Percentiles rank a stretch among this genome's conserved stretches.
Conservation (phyloP, 2,329 filamentous ascomycete species). For the Claviceps monticola region DNA sequence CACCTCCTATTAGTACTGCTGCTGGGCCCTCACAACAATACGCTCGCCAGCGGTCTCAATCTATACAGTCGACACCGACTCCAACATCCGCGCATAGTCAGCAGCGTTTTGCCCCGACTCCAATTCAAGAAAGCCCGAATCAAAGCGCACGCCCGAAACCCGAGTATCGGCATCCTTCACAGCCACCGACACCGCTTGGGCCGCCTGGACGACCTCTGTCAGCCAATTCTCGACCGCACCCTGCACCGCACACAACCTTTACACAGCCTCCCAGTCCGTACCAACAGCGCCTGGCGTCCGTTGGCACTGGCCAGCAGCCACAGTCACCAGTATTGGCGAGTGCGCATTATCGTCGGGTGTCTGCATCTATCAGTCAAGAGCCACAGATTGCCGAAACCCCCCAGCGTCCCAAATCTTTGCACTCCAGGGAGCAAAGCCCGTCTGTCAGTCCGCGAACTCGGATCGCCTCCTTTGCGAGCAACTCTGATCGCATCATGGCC, state of each 20-base stretch:
- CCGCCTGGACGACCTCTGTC: conserved; percentile 37
- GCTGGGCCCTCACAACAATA: conserved; percentile 21
- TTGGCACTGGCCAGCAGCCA: conserved; percentile 18
- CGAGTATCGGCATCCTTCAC: conserved; percentile 34
- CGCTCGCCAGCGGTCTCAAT: conserved; percentile 39
- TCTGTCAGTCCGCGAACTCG: conserved; percentile 71
- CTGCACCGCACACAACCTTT: conserved; percentile 28
- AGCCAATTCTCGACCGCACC: conserved; percentile 19
- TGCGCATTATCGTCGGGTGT: conserved; percentile 17
- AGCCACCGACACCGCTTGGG: conserved; percentile 39
- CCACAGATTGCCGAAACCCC: conserved; percentile 26
- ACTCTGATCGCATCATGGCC: conserved; percentile 17
- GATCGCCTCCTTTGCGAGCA: conserved; percentile 37
- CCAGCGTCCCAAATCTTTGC: conserved; percentile 37
- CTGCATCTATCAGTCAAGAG: conserved; percentile 28
- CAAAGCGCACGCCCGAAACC: conserved; percentile 29
- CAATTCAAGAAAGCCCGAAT: conserved; percentile 39
- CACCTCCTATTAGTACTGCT: conserved; percentile 33
- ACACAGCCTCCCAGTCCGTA: conserved; percentile 45
- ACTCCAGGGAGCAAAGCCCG: conserved; percentile 54
- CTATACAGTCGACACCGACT: conserved; percentile 43
- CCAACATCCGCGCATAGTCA: conserved; percentile 50
- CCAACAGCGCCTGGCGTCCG: conserved; percentile 32
- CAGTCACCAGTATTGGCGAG: conserved; percentile 15
- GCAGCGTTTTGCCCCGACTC: conserved; percentile 36